phyloP scores from a whole-genome alignment of 768 basidiomycete genomes.

The Cystofilobasidium bisporidii region DNA sequence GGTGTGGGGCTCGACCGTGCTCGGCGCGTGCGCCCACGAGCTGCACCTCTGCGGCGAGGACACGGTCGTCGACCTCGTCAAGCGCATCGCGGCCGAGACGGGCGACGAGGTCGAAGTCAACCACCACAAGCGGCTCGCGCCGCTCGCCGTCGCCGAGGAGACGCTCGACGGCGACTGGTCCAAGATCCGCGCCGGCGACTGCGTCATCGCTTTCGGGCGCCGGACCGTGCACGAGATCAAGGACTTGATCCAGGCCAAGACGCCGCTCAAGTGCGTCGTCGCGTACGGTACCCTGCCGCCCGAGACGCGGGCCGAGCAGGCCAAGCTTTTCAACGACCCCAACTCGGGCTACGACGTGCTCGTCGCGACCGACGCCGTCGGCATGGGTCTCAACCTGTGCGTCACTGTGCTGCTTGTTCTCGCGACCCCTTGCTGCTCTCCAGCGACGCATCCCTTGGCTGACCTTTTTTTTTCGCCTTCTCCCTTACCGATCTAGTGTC shows the following conservation, averaged over 20 bases:
- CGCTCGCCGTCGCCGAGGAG: conserved; percentile 58
- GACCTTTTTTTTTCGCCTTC: neutral
- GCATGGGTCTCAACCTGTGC: conserved; percentile 95
- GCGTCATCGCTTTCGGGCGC: conserved; percentile 77
- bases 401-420: conserved; percentile 29
- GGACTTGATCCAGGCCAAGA: conserved; percentile 56
- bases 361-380: conserved; percentile 87
- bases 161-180: conserved; percentile 55
- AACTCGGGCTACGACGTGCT: conserved; percentile 77
- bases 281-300: conserved; percentile 89
- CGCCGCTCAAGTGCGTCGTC: conserved; percentile 73
- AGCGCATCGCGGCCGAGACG: conserved; percentile 56
- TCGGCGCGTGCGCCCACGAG: conserved; percentile 66
- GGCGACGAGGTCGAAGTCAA: conserved; percentile 74
- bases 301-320: conserved; percentile 83
- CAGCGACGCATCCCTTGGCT: neutral
- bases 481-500: conserved; percentile 49
- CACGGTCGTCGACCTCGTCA: conserved; percentile 71
- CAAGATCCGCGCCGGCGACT: conserved; percentile 69
- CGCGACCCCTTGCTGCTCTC: no score
- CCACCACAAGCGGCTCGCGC: conserved; percentile 79
- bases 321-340: conserved; percentile 78
- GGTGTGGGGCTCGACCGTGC: conserved; percentile 72
- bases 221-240: conserved; percentile 67
- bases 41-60: conserved; percentile 94